Evolutionary conservation across 495 filamentous ascomycete species (phyloP).

Genomic region (Hypoxylon rickii): DNA sequence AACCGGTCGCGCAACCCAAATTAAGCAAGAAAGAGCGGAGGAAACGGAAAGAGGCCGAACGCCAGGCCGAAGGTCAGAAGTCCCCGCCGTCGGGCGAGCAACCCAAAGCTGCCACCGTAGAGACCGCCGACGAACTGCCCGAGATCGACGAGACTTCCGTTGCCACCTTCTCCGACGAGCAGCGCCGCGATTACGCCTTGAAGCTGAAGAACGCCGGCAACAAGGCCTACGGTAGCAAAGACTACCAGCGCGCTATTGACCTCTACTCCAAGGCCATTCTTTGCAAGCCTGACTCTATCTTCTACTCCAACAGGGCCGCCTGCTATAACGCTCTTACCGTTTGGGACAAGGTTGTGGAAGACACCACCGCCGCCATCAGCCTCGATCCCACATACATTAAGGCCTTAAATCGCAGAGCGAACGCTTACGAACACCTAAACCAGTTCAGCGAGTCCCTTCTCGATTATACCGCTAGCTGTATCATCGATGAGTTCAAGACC

Average conservation of each 20-base stretch:
- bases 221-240: constrained; percentile 91
- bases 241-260: constrained; percentile 88
- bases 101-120: constrained; percentile 58
- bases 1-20: constrained; percentile 43
- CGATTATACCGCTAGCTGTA: constrained; percentile 98
- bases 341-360: constrained; percentile 96
- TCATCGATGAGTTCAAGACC: constrained; percentile 95
- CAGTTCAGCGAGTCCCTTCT: constrained; percentile 93
- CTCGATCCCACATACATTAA: constrained; percentile 97
- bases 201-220: constrained; percentile 96
- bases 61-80: constrained; percentile 57
- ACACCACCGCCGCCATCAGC: constrained; percentile 90
- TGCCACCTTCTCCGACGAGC: constrained; percentile 67
- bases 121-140: constrained; percentile 77
- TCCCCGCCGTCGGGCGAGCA: constrained; percentile 44
- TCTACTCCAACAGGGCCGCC: constrained; percentile 97
- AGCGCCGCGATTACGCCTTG: constrained; percentile 80
- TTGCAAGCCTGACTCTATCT: constrained; percentile 96
- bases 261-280: constrained; percentile 94
- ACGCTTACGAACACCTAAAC: constrained; percentile 90
- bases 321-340: constrained; percentile 91
- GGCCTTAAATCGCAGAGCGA: constrained; percentile 92
- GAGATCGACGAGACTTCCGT: constrained; percentile 83
- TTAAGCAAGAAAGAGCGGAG: constrained; percentile 60
- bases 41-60: constrained; percentile 74